Evolutionary conservation across 2,329 filamentous ascomycete species (phyloP).

Genomic region (Sporothrix protearum): DNA sequence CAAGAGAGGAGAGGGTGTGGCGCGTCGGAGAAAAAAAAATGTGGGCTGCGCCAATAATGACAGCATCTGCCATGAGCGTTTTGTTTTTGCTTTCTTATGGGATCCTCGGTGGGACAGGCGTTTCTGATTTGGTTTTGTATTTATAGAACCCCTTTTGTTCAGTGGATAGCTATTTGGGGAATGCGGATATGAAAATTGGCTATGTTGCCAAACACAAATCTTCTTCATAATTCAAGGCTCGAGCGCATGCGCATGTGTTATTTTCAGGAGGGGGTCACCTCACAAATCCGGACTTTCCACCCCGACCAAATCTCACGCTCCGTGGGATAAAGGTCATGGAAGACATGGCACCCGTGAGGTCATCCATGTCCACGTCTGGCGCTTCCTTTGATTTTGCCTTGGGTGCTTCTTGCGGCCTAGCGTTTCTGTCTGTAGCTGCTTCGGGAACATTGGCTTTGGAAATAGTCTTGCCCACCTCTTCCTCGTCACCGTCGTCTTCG

Average conservation of each 20-base stretch:
- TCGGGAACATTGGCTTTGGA: neutral
- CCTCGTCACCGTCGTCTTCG: neutral
- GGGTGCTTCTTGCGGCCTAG: neutral
- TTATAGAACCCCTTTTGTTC: neutral
- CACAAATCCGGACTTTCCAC: slow-evolving; percentile 51
- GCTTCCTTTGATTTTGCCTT: neutral
- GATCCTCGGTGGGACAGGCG: neutral
- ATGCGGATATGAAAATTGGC: neutral
- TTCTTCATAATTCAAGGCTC: neutral
- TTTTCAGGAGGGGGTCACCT: slow-evolving; percentile 36
- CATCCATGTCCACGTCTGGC: slow-evolving; percentile 48
- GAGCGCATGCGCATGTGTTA: too few species aligned
- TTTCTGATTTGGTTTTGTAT: neutral
- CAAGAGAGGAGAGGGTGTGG: neutral
- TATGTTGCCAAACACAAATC: neutral
- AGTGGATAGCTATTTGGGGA: neutral
- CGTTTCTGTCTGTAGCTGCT: neutral
- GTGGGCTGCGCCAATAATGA: neutral
- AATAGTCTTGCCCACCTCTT: neutral
- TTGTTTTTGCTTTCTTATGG: neutral
- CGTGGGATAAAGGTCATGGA: slow-evolving; percentile 67
- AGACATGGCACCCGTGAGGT: slow-evolving; percentile 65
- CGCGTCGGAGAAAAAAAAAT: neutral
- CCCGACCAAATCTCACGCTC: slow-evolving; percentile 63
- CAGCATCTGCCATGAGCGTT: slow-evolving; percentile 5